Percentiles rank a stretch among this genome's conserved stretches.
Evolutionary conservation across 345 rosid genomes (phyloP).

Genomic region (Firmiana major): DNA sequence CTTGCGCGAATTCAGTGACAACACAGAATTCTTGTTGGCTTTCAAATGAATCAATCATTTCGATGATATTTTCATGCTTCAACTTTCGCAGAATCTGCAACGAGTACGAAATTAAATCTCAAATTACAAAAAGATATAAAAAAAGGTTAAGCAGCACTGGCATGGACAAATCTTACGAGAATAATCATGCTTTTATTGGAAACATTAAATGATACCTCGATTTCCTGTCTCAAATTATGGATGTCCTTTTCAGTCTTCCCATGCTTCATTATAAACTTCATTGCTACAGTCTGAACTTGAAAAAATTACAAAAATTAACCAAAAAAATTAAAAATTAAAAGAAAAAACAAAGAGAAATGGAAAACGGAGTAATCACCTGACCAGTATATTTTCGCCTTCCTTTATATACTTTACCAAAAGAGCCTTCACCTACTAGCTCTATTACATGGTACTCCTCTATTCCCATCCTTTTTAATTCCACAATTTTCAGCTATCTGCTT

Average conservation of each 20-base stretch:
- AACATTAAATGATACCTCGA: constrained; percentile 49
- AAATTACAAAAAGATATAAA: not conserved
- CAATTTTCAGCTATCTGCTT: not conserved
- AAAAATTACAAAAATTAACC: not conserved
- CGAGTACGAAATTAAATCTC: not conserved
- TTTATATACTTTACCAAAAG: constrained; percentile 90
- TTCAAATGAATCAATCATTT: constrained; percentile 97
- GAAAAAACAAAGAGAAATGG: not conserved
- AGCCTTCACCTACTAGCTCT: constrained; percentile 97
- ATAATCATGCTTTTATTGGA: not conserved
- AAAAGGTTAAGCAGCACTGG: not conserved
- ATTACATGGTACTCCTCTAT: constrained; percentile 88
- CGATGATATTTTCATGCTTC: constrained; percentile 89
- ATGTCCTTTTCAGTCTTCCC: constrained; percentile 93
- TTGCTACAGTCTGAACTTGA: constrained; percentile 74
- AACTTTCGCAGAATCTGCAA: constrained; percentile 85
- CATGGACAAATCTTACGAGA: not conserved
- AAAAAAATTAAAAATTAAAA: not conserved
- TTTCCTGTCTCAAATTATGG: constrained; percentile 87
- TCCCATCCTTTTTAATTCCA: constrained; percentile 45
- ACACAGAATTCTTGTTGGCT: constrained; percentile 94
- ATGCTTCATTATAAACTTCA: constrained; percentile 95
- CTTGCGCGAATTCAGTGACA: constrained; percentile 97
- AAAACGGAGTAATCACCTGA: constrained; percentile 46
- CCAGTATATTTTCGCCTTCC: constrained; percentile 86